phyloP scores from a whole-genome alignment of 768 basidiomycete genomes.

The Exidia glandulosa region DNA sequence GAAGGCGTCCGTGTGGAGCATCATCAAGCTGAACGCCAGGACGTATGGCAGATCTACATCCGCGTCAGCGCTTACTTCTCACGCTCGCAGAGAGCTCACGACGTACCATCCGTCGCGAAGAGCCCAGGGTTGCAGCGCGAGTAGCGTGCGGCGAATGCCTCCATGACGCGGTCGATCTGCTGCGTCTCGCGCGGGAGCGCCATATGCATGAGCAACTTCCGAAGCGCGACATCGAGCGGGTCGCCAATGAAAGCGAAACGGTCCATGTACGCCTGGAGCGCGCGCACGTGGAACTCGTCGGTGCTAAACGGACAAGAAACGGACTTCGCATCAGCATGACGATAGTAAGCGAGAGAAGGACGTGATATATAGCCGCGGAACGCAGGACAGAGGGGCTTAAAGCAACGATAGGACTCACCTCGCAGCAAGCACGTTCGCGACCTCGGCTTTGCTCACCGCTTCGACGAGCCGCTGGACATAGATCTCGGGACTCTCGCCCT shows the following conservation, averaged over 20 bases:
- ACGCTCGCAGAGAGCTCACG: slow-evolving; percentile 2
- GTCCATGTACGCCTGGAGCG: slow-evolving; percentile 60
- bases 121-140: slow-evolving; percentile 70
- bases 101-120: slow-evolving; percentile 67
- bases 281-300: slow-evolving; percentile 56
- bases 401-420: slow-evolving; percentile 36
- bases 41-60: slow-evolving; percentile 86
- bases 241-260: slow-evolving; percentile 70
- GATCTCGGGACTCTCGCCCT: slow-evolving; percentile 55
- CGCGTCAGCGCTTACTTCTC: not conserved
- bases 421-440: slow-evolving; percentile 70
- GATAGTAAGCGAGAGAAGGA: too few species aligned
- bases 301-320: slow-evolving; percentile 41
- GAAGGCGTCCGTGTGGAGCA: slow-evolving; percentile 97
- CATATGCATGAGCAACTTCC: slow-evolving; percentile 83
- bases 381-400: slow-evolving; percentile 2
- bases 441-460: slow-evolving; percentile 63
- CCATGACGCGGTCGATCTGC: slow-evolving; percentile 95
- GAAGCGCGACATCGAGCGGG: slow-evolving; percentile 84
- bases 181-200: slow-evolving; percentile 92
- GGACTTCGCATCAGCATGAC: too few species aligned
- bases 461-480: slow-evolving; percentile 58
- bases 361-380: slow-evolving; percentile 2
- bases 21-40: slow-evolving; percentile 92
- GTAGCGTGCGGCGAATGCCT: slow-evolving; percentile 85